phyloP scores from a whole-genome alignment of 2,329 filamentous ascomycete species.

The Botrytis byssoidea region DNA sequence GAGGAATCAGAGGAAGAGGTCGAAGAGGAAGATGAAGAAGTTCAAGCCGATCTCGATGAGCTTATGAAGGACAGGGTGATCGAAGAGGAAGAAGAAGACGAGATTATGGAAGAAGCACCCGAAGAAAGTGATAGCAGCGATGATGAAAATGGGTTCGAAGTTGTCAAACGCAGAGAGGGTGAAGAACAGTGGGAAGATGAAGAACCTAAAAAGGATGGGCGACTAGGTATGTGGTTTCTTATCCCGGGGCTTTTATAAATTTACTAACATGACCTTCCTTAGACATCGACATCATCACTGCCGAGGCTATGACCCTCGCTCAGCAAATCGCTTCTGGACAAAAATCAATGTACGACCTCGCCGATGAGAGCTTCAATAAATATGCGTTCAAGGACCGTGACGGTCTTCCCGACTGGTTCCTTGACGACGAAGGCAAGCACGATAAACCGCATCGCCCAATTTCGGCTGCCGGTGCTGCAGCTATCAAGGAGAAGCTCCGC shows the following conservation, averaged over 20 bases:
- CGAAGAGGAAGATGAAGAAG: conserved; percentile 45
- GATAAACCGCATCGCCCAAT: conserved; percentile 86
- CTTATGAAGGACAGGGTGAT: conserved; percentile 31
- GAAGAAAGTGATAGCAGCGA: conserved; percentile 28
- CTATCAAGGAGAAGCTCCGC: conserved; percentile 91
- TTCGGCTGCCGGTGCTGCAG: conserved; percentile 80
- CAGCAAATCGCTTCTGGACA: conserved; percentile 87
- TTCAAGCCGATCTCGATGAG: conserved; percentile 41
- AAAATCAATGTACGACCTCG: conserved; percentile 72
- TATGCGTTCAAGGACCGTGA: conserved; percentile 87
- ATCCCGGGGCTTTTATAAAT: background rate
- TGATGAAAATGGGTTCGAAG: conserved; percentile 58
- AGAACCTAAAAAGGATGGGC: conserved; percentile 61
- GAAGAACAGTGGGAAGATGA: conserved; percentile 66
- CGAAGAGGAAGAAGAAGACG: conserved; percentile 38
- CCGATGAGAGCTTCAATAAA: conserved; percentile 93
- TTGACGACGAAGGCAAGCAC: conserved; percentile 86
- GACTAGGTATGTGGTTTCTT: conserved; percentile 47
- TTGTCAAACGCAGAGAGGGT: conserved; percentile 51
- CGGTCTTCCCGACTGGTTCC: conserved; percentile 94
- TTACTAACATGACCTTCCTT: conserved; percentile 33
- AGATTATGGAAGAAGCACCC: conserved; percentile 26
- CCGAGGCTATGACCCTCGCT: conserved; percentile 96
- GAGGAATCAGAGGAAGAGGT: conserved; percentile 47
- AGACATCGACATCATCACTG: conserved; percentile 99